Conservation (phyloP, 768 basidiomycete species). For the Agaricus sinodeliciosus region DNA sequence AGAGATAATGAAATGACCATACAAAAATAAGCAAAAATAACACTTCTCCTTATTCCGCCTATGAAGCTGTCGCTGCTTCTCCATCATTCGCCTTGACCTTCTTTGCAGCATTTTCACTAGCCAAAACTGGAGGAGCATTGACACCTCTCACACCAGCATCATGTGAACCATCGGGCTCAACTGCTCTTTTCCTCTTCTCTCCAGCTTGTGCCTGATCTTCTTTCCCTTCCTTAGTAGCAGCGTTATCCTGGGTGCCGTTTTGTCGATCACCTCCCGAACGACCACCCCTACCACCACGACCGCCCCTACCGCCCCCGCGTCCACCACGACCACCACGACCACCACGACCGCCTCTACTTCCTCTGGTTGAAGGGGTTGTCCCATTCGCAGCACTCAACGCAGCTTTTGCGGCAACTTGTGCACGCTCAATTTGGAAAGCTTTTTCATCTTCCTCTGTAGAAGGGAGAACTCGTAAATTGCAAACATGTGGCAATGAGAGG, state of each 20-base stretch:
- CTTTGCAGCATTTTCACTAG: constrained; percentile 24
- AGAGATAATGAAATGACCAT: background rate
- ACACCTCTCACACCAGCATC: constrained; percentile 60
- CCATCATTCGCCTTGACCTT: constrained; percentile 37
- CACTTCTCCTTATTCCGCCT: background rate
- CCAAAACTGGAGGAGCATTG: constrained; percentile 45
- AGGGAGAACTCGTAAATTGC: constrained; percentile 4
- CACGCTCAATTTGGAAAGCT: constrained; percentile 68
- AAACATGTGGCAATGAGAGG: background rate
- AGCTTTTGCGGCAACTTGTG: constrained; percentile 55
- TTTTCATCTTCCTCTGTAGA: constrained; percentile 63
- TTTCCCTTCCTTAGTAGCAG: constrained; percentile 15
- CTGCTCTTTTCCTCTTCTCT: constrained; percentile 70
- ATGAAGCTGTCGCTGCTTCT: constrained; percentile 10
- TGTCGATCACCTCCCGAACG: constrained; percentile 30
- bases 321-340: constrained; percentile 39
- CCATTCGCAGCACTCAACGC: constrained; percentile 16
- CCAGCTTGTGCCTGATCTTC: constrained; percentile 42
- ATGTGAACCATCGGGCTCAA: constrained; percentile 75
- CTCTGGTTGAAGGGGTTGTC: constrained; percentile 18
- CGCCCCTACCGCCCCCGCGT: constrained; percentile 38
- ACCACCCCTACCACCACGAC: constrained; percentile 32
- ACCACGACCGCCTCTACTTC: constrained; percentile 21
- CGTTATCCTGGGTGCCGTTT: constrained; percentile 25
- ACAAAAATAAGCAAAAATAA: background rate